Evolutionary conservation across 352 stramenopile genomes (phyloP), one percentile per base, ranked within the genome.

Genomic region (Globisporangium radiosum): DNA sequence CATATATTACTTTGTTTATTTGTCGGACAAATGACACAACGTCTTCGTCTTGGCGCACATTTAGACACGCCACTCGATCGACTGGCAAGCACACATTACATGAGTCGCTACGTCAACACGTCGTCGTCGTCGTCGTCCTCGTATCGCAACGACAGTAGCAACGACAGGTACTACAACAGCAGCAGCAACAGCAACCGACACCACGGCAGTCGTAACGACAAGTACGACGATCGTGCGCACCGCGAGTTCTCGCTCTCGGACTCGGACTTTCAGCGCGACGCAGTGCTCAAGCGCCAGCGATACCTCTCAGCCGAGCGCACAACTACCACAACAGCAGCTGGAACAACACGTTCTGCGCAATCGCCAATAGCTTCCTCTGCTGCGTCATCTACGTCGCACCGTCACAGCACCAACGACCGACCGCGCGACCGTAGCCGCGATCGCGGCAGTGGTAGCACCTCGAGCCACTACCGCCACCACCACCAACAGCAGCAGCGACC

Each of bases 241-340:
- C 45, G 36, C 36, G 25, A 38, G n/a, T 91, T 91, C 64, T 84
- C 70, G 42, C 68, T 91, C 57, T 72, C 78, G 3, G 68, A 79
- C 56, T 68, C 65, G 3, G 81, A 88, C 52, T 88, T 91, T 50
- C 69, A 81, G 60, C 71, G 70, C 15, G 64, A 84, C 54, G 59
- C 70, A 5, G 61, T 81, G 47, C 71, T 91, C 45, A 87, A 88
- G 70, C 72, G 76, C 14, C 71, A 73, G 15, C 75, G 71, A 3
- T 65, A 81, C 47, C 59, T 70, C 38, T 80, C 75, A 4, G 72
- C 76, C 0, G 54, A 63, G 15, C 66, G 68, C 9, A 39, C 54
- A 10, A 25, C n/a, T 13, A 40, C 36, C 37, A 38, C 33, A 55
- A 7, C 9, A 36, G 51, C 36, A 33, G 39, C 7, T 47, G 51